phyloP scores from a whole-genome alignment of 225 moss, liverwort and hornwort species.

The Ulota crispa region DNA sequence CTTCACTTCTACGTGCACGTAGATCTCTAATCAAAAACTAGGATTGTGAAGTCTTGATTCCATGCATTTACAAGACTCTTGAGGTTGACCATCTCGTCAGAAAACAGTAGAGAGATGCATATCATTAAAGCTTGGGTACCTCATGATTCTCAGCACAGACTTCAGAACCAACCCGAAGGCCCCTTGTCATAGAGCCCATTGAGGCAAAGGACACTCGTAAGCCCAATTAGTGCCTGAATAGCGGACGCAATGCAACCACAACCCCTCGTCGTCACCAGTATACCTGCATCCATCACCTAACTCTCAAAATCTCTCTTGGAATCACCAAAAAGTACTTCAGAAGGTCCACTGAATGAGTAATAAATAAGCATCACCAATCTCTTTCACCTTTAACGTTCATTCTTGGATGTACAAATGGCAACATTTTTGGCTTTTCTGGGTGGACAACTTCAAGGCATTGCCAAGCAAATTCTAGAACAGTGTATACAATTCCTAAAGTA shows the following conservation, averaged over 20 bases:
- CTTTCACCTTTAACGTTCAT: background rate
- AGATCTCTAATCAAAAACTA: background rate
- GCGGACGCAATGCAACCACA: constrained; percentile 90
- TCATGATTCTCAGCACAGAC: background rate
- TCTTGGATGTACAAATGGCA: too few relatives aligned
- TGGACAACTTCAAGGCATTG: too few relatives aligned
- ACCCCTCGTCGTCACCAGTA: constrained; percentile 59
- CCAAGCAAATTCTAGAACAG: too few relatives aligned
- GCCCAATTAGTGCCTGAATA: constrained; percentile 77
- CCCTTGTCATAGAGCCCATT: constrained; percentile 61
- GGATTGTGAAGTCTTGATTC: background rate
- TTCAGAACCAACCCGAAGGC: background rate
- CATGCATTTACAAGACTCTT: background rate
- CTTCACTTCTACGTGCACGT: background rate
- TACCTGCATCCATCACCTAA: constrained; percentile 44
- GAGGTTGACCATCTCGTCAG: background rate
- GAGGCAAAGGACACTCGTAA: constrained; percentile 85
- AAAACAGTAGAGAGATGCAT: background rate
- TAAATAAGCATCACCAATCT: background rate
- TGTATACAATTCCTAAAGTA: too few relatives aligned
- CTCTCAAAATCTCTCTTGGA: constrained; percentile 1
- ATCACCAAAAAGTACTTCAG: background rate
- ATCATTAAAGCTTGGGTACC: background rate
- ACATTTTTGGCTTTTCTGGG: too few relatives aligned
- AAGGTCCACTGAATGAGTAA: background rate